These are phyloP conservation scores for Pseudopyricularia cyperi DNA, from an alignment of 2,329 filamentous ascomycete species.

Conservation along the genomic window DNA sequence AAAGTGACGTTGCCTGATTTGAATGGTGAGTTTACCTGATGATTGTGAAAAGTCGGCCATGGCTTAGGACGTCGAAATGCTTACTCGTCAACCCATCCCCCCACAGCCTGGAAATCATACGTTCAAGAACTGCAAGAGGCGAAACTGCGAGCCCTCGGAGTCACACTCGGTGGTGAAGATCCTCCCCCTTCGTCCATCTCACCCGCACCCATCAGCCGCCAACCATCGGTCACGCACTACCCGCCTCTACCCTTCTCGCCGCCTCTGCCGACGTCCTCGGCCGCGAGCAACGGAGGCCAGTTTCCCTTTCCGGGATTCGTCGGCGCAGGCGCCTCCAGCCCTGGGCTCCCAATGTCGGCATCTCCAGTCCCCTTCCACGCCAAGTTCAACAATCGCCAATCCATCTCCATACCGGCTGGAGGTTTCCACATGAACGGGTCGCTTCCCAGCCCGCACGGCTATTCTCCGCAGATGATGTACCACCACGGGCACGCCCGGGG, in stretches of 20 bases:
- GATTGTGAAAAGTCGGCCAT: too few species aligned
- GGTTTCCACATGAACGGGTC: slow-evolving; percentile 50
- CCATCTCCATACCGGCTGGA: slow-evolving; percentile 51
- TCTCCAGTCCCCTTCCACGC: slow-evolving; percentile 61
- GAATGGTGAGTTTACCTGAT: slow-evolving; percentile 33
- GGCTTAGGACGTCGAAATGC: not conserved
- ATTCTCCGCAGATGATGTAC: slow-evolving; percentile 42
- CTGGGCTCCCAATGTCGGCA: slow-evolving; percentile 48
- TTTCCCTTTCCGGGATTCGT: slow-evolving; percentile 49
- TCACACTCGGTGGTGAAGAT: slow-evolving; percentile 67
- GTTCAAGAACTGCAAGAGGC: slow-evolving; percentile 76
- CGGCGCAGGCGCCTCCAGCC: slow-evolving; percentile 49
- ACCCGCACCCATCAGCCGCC: slow-evolving; percentile 49
- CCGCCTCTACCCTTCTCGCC: slow-evolving; percentile 72
- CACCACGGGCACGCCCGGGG: slow-evolving; percentile 38
- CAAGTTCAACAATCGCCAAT: slow-evolving; percentile 58
- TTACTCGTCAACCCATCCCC: not conserved
- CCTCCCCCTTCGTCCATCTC: slow-evolving; percentile 51
- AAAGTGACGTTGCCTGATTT: slow-evolving; percentile 58
- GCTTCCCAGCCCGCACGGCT: slow-evolving; percentile 46
- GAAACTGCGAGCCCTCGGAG: slow-evolving; percentile 82
- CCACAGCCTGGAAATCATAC: slow-evolving; percentile 57
- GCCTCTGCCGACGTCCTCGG: slow-evolving; percentile 67
- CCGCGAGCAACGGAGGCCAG: slow-evolving; percentile 50
- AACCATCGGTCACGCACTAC: slow-evolving; percentile 56